These are phyloP conservation scores for Tricholoma matsutake DNA, from an alignment of 768 basidiomycete genomes.

Conservation along the genomic window DNA sequence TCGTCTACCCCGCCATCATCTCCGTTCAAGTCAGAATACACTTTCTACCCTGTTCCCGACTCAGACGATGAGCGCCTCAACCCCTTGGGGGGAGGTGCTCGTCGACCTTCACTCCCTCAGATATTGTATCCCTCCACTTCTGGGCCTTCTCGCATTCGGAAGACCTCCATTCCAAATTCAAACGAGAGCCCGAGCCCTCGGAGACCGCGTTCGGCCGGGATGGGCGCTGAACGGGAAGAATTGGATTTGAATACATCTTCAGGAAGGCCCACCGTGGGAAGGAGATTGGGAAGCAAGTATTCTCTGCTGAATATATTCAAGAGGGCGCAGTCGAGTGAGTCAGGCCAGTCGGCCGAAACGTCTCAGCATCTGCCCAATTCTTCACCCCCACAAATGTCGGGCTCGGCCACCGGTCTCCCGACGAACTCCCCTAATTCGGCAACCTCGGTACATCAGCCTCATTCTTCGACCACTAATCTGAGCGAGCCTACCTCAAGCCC, in stretches of 20 bases:
- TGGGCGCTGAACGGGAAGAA: conserved; percentile 49
- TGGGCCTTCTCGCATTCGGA: conserved; percentile 30
- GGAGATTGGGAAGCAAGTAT: conserved; percentile 64
- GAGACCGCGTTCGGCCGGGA: conserved; percentile 73
- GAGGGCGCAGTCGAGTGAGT: conserved; percentile 44
- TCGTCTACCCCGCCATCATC: conserved; percentile 39
- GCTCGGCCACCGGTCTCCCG: conserved; percentile 23
- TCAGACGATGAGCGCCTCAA: conserved; percentile 29
- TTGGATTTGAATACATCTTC: conserved; percentile 19
- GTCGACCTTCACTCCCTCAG: conserved; percentile 71
- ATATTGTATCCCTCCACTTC: conserved; percentile 35
- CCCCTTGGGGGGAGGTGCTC: conserved; percentile 34
- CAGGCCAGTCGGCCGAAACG: conserved; percentile 16
- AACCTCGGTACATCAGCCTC: conserved; percentile 19
- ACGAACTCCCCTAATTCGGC: conserved; percentile 21
- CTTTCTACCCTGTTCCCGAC: conserved; percentile 33
- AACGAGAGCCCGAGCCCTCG: conserved; percentile 32
- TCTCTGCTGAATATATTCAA: conserved; percentile 74
- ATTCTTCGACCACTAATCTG: conserved; percentile 13
- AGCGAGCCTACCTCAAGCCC: conserved; percentile 11
- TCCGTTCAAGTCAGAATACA: conserved; percentile 41
- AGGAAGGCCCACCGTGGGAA: conserved; percentile 31
- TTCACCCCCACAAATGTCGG: conserved; percentile 14
- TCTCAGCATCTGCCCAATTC: conserved; percentile 13
- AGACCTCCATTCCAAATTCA: conserved; percentile 31